A percentile compares a stretch with the other conserved stretches of the same genome.
These are phyloP conservation scores for Lactuca saligna DNA, from an alignment of 129 eudicot species.

Conservation along the genomic window DNA sequence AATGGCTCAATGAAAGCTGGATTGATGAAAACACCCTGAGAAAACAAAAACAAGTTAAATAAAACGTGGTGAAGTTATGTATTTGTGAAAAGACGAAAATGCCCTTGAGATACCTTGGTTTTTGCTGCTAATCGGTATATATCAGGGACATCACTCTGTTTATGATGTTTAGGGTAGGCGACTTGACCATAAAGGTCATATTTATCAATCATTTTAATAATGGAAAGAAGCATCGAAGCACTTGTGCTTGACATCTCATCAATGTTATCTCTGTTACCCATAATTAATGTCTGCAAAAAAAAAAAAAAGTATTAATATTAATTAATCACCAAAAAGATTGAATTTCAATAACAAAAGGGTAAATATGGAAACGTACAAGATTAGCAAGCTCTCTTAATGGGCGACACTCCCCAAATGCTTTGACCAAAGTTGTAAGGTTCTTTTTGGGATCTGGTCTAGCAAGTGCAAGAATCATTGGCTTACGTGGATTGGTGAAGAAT, in stretches of 20 bases:
- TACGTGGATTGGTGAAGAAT: slow-evolving; percentile 94
- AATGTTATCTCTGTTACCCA: slow-evolving; percentile 46
- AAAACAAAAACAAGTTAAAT: slow-evolving; percentile 23
- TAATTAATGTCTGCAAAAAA: slow-evolving; percentile 37
- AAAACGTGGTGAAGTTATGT: slow-evolving; percentile 6
- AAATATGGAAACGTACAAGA: slow-evolving; percentile 50
- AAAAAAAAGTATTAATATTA: background rate
- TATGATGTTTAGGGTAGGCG: slow-evolving; percentile 98
- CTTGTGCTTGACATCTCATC: slow-evolving; percentile 47
- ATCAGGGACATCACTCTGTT: slow-evolving; percentile 87
- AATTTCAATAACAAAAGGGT: slow-evolving; percentile 1
- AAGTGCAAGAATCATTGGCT: slow-evolving; percentile 98
- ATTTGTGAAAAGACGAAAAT: no score
- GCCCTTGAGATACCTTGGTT: slow-evolving; percentile 64
- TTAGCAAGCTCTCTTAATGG: slow-evolving; percentile 98
- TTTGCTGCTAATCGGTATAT: slow-evolving; percentile 96
- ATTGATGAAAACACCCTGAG: slow-evolving; percentile 95
- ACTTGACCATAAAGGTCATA: slow-evolving; percentile 99
- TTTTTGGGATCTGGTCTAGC: slow-evolving; percentile 99
- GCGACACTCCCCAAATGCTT: slow-evolving; percentile 99
- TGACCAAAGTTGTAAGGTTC: slow-evolving; percentile 88
- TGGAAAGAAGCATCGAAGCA: slow-evolving; percentile 42
- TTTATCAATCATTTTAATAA: slow-evolving; percentile 76
- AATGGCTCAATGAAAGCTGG: slow-evolving; percentile 99
- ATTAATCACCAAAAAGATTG: background rate